phyloP scores from a whole-genome alignment of 345 rosid genomes.

The Eucalyptus caleyi region DNA sequence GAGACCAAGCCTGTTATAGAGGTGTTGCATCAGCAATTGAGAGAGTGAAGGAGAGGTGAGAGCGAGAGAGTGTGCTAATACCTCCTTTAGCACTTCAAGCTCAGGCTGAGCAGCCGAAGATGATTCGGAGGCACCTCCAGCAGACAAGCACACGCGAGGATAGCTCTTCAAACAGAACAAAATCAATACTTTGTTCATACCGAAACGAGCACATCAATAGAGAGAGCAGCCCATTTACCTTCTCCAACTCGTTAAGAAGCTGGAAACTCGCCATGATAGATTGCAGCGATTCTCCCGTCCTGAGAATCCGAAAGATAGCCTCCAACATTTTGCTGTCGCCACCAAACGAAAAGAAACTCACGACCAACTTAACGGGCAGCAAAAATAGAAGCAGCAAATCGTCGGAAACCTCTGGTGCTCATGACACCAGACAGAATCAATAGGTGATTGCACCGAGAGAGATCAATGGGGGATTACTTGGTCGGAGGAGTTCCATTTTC shows the following conservation, averaged over 20 bases:
- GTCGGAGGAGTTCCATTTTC: conserved; percentile 48
- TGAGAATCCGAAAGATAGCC: conserved; percentile 55
- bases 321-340: conserved; percentile 56
- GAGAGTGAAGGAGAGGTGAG: not conserved
- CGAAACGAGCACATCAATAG: not conserved
- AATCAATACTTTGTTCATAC: not conserved
- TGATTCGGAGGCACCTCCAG: conserved; percentile 4
- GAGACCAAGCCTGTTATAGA: conserved; percentile 49
- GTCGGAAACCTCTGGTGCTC: not conserved
- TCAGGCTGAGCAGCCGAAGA: conserved; percentile 1
- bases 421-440: not conserved
- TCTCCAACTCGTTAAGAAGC: conserved; percentile 55
- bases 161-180: conserved; percentile 17
- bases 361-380: not conserved
- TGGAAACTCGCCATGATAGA: conserved; percentile 55
- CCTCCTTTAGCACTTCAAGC: conserved; percentile 41
- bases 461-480: conserved; percentile 8
- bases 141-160: conserved; percentile 16
- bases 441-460: not conserved
- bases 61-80: not conserved
- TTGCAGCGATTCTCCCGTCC: conserved; percentile 51
- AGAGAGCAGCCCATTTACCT: conserved; percentile 16
- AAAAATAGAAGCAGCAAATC: not conserved
- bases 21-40: not conserved
- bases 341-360: not conserved